phyloP scores from a whole-genome alignment of 306 rosid genomes.

The Trichosanthes truncata region DNA sequence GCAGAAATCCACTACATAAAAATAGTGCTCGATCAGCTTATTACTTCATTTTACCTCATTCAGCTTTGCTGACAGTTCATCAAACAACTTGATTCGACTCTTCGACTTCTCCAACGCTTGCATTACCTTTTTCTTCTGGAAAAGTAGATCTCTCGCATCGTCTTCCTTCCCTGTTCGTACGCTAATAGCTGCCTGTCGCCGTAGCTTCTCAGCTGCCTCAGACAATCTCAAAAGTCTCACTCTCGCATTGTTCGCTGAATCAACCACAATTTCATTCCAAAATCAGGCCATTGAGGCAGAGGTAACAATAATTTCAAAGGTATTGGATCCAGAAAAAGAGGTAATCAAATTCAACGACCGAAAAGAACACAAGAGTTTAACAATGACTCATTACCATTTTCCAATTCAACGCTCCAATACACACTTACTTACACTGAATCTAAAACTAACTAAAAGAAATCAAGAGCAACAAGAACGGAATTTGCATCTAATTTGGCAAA shows the following conservation, averaged over 20 bases:
- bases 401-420: neutral
- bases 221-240: slow-evolving; percentile 72
- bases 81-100: slow-evolving; percentile 69
- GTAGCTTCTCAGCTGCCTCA: slow-evolving; percentile 90
- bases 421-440: neutral
- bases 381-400: neutral
- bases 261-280: neutral
- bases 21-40: neutral
- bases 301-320: neutral
- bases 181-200: slow-evolving; percentile 63
- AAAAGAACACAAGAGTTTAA: neutral
- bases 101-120: slow-evolving; percentile 81
- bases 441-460: neutral
- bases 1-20: neutral
- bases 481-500: neutral
- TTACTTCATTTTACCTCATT: slow-evolving; percentile 43
- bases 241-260: slow-evolving; percentile 74
- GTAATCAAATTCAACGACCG: neutral
- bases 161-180: slow-evolving; percentile 63
- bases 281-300: neutral
- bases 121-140: slow-evolving; percentile 85
- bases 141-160: slow-evolving; percentile 65
- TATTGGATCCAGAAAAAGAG: neutral
- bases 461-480: neutral
- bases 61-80: slow-evolving; percentile 59